Conservation (phyloP, 495 filamentous ascomycete species). For the Xylaria acuta region DNA sequence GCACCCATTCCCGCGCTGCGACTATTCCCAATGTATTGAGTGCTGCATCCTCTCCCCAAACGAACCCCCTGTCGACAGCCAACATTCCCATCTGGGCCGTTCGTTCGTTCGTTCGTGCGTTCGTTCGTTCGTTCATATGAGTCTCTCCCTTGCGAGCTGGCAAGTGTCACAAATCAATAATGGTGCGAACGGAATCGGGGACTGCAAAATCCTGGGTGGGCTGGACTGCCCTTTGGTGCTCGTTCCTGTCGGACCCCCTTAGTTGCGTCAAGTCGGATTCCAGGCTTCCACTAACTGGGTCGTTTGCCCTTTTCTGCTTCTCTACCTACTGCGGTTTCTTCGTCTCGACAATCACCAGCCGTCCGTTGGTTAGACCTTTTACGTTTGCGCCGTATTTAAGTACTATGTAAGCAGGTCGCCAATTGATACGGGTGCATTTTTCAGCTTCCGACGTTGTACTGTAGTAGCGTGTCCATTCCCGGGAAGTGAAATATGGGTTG, state of each 20-base stretch:
- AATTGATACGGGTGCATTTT: background rate
- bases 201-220: background rate
- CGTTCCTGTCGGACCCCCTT: background rate
- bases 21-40: slow-evolving; percentile 18
- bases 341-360: background rate
- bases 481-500: background rate
- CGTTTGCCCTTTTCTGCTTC: background rate
- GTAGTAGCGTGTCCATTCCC: background rate
- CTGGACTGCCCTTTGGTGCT: background rate
- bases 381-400: slow-evolving; percentile 4
- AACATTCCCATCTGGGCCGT: slow-evolving; percentile 4
- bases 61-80: background rate
- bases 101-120: too few relatives aligned
- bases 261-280: background rate
- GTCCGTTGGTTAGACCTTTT: slow-evolving; percentile 1
- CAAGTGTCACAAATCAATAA: background rate
- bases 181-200: background rate
- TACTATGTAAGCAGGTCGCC: background rate
- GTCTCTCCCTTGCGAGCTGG: background rate
- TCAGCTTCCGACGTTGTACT: background rate
- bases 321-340: background rate
- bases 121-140: background rate
- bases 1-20: slow-evolving; percentile 6
- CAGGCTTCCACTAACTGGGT: background rate
- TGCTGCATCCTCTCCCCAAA: background rate